phyloP scores from a whole-genome alignment of 2,329 filamentous ascomycete species.

The Aschersonia sp. region DNA sequence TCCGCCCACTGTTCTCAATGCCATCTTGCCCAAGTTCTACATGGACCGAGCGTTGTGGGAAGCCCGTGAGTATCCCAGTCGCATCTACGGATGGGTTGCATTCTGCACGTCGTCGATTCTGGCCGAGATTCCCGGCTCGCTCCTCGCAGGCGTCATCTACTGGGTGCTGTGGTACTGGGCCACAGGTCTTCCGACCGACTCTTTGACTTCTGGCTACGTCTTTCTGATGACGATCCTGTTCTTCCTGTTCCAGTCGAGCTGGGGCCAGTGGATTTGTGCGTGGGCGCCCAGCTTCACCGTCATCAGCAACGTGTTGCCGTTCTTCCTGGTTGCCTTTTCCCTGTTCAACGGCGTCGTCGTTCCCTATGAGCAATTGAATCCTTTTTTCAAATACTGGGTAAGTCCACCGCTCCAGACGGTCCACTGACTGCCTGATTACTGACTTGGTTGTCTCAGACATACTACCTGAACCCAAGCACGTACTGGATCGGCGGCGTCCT shows the following conservation, averaged over 20 bases:
- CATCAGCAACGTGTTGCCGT: constrained; percentile 45
- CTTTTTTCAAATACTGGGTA: constrained; percentile 61
- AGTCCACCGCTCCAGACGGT: not conserved
- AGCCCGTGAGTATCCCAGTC: constrained; percentile 55
- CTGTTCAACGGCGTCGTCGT: constrained; percentile 68
- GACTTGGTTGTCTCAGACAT: not conserved
- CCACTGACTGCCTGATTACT: not conserved
- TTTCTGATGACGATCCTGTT: constrained; percentile 32
- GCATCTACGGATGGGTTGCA: constrained; percentile 66
- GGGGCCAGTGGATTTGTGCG: constrained; percentile 76
- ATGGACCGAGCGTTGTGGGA: constrained; percentile 59
- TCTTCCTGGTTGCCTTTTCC: constrained; percentile 68
- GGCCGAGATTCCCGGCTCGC: constrained; percentile 56
- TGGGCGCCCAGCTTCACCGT: constrained; percentile 55
- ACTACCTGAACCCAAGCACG: constrained; percentile 4
- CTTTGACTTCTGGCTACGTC: constrained; percentile 22
- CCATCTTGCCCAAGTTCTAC: constrained; percentile 65
- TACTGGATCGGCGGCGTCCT: constrained; percentile 5
- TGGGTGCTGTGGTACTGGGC: constrained; percentile 68
- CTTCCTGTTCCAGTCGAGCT: constrained; percentile 59
- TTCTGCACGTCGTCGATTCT: constrained; percentile 63
- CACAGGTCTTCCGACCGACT: constrained; percentile 52
- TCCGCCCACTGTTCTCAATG: constrained; percentile 58
- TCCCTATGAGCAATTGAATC: constrained; percentile 47
- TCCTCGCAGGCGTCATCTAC: constrained; percentile 51